Base-by-base conservation (phyloP, 2,329 filamentous ascomycete species). In the Bipolaris victoriae region DNA sequence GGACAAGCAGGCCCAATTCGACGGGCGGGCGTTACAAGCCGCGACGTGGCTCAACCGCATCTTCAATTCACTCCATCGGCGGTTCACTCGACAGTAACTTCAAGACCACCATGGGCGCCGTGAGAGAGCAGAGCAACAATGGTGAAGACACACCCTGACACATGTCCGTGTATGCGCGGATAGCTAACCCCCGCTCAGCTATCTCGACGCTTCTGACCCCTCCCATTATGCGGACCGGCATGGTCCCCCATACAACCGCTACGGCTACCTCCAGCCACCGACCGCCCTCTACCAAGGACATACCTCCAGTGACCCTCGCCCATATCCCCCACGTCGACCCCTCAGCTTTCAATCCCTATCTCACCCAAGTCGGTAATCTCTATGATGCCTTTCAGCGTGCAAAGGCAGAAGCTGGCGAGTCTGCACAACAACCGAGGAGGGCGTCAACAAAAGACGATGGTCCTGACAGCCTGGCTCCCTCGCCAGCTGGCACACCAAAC, bases 191-290 rank as follows among this genome's bases (percentile, higher is more conserved):
- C 7, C 5, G 11, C 16, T 41, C 53, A 91, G 90, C 95, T 60
- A 98, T 98, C 67, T 97, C 93, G 7, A 96, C 92, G 1, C 84
- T 98, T n/a, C 84, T 98, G 3, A 91, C 96, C 71, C 89, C 92
- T 26, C 91, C 94, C 3, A 96, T 97, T 65, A 87, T 96, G 55
- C 87, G 94, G 63, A 96, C 93, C 2, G 93, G 94, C 55, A 84
- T 97, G 48, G 83, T 92, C 52, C 90, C 93, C 20, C 90, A 96
- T 75, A 89, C 89, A 0, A 83, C 88, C 1, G 87, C 89, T 2
- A 86, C 90, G 1, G 77, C 78, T 15, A 86, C 86, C n/a, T 90
- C 86, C 67, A 82, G 88, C 13, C 91, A 95, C 70, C 94, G 89
- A 66, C 88, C 91, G 13, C 94, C 94, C 0, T 96, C 92, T 1